Base-by-base conservation (phyloP, 805 yeast genomes). In the Starmerella bombi region DNA sequence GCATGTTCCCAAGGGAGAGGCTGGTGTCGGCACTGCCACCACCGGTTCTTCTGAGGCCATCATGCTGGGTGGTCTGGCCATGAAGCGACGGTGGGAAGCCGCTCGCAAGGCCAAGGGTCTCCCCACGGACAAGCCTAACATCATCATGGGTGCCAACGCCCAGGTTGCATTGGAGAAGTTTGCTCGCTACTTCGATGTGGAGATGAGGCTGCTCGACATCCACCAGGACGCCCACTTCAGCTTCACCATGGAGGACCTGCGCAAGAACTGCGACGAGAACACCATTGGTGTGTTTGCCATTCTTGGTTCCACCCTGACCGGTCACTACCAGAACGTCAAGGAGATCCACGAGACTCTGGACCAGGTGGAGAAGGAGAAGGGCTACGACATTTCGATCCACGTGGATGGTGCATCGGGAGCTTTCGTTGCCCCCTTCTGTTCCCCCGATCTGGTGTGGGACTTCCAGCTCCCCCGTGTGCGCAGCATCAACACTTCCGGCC, bases 331-430 rank as follows among this genome's bases (percentile, higher is more conserved):
- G 59, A 72, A 80, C 40, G 85, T 85, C 31, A 67, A 62, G 46
- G 64, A 65, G 30, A 75, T 83, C 34, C 59, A 73, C 37, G 58
- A 69, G n/a, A 63, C 78, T n/a, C 65, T 85, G 46, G 86, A 79
- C 55, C 73, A 76, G 41, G 69, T 72, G 50, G 77, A 86, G 57
- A 61, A 62, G 44, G 76, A 77, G 50, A 75, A 70, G 3, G 93
- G 93, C 5, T 43, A 62, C 43, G 70, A 70, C 52, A 67, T 85
- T 43, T 84, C 91, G 34, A 83, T 85, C 55, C 96, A 85, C 57
- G 91, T 86, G 21, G 96, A 85, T 59, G 96, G 91, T 50, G 95
- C 95, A 2, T 74, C 84, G 17, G 95, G 95, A 43, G 96, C 80
- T 1, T 74, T 85, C 56, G 71, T 85, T 32, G 94, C 94, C 2